Evolutionary conservation across 768 basidiomycete genomes (phyloP), one percentile per base, ranked within the genome.

Genomic region (Tylopilus vinaceipallidus): DNA sequence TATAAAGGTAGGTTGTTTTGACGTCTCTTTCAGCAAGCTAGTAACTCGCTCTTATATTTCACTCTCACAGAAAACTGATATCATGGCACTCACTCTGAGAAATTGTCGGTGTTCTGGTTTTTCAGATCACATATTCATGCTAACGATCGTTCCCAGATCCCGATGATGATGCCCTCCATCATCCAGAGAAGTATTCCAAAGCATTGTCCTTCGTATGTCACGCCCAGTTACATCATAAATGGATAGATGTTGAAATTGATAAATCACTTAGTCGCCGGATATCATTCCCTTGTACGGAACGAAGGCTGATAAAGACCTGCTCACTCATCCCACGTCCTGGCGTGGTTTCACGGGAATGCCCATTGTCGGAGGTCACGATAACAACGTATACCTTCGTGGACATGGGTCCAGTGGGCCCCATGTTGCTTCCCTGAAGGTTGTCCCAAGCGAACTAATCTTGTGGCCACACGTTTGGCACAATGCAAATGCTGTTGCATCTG

Each of bases 261-360:
- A 16, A 14, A n/a, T 16, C n/a, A 27, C 17, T 12, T 42, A 42
- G 41, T 26, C 22, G 4, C 24, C 39, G 1, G 39, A 41, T 14
- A 41, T 41, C 13, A 4, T 41, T 2, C 39, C 27, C 6, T 7
- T 19, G 17, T 42, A 42, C 6, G 41, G 29, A 8, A 19, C 3
- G 17, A 11, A 19, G 6, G 30, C 12, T 17, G 30, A 33, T 20
- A 12, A 32, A 22, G 9, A 4, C 30, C 16, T 14, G 14, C 42
- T 43, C n/a, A 8, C 64, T 61, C 17, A 40, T 41, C 30, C 19
- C 20, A 13, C 42, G 4, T 22, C 29, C n/a, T 43, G 29, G 42
- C 32, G 42, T 13, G 42, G 42, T 33, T 43, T 43, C 32, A 20
- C 30, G 5, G 42, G 42, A 12, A 30, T 32, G 19, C 42, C 42